Percentiles rank a stretch among this genome's conserved stretches.
Conservation (phyloP, 202 grass and related monocot species). For the Zizania palustris region DNA sequence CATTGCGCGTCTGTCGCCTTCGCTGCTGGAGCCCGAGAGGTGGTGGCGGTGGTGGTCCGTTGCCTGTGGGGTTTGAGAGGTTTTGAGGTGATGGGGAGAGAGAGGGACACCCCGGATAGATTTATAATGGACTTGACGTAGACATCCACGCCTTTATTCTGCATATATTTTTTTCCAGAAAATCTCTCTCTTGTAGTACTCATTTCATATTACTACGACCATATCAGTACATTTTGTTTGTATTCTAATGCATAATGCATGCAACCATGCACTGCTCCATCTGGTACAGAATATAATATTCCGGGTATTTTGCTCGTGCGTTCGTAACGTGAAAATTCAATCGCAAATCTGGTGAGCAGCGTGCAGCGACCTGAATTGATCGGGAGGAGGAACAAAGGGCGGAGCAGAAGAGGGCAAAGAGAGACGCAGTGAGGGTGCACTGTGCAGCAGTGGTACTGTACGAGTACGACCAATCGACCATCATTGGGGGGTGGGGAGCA, state of each 20-base stretch:
- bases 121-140: slow-evolving; percentile 48
- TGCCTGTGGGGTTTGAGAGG: slow-evolving; percentile 57
- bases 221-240: no score
- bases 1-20: slow-evolving; percentile 24
- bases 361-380: not conserved
- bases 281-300: not conserved
- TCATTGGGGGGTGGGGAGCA: slow-evolving; percentile 41
- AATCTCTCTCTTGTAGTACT: not conserved
- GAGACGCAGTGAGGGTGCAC: not conserved
- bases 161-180: not conserved
- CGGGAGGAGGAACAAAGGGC: not conserved
- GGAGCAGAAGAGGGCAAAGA: not conserved
- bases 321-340: not conserved
- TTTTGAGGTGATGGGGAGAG: slow-evolving; percentile 51
- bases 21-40: not conserved
- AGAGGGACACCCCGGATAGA: slow-evolving; percentile 34
- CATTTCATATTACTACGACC: no score
- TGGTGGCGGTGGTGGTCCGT: slow-evolving; percentile 25
- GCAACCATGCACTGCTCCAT: not conserved
- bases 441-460: slow-evolving; percentile 35
- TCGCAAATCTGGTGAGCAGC: not conserved
- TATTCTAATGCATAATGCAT: not conserved
- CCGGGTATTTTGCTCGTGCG: not conserved
- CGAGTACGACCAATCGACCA: slow-evolving; percentile 3
- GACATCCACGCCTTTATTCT: slow-evolving; percentile 11